phyloP scores from a whole-genome alignment of 1,139 yeast genomes.

The Suhomyces kunorum region DNA sequence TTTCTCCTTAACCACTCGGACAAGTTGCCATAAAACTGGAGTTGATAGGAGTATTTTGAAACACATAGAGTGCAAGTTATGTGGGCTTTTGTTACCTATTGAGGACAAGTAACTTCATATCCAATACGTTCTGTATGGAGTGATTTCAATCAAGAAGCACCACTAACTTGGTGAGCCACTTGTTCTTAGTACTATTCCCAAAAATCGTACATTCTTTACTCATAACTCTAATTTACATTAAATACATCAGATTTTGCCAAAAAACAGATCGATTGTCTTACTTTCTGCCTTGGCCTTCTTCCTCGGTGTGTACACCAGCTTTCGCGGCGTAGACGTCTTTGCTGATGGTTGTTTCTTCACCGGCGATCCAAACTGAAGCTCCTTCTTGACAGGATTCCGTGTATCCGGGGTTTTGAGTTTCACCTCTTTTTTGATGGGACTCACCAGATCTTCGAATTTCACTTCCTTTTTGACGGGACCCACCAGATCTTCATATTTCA shows the following conservation, averaged over 20 bases:
- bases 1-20: slow-evolving; percentile 43
- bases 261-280: slow-evolving; percentile 3
- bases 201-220: background rate
- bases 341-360: background rate
- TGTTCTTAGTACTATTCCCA: too few relatives aligned
- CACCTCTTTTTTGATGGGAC: background rate
- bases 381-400: background rate
- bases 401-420: background rate
- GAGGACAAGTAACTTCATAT: too few relatives aligned
- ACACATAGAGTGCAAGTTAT: background rate
- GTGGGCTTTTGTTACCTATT: too few relatives aligned
- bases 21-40: slow-evolving; percentile 24
- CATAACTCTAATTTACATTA: background rate
- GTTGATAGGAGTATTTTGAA: background rate
- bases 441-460: background rate
- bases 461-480: background rate
- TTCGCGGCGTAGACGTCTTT: background rate
- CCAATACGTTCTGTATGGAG: too few relatives aligned
- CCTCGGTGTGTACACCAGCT: slow-evolving; percentile 1
- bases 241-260: background rate
- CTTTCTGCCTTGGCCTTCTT: slow-evolving; percentile 1
- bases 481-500: background rate
- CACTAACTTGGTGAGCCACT: too few relatives aligned
- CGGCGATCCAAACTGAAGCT: background rate
- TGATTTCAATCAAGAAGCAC: too few relatives aligned